phyloP scores from a whole-genome alignment of 768 basidiomycete species.

The Calvatia gigantea region DNA sequence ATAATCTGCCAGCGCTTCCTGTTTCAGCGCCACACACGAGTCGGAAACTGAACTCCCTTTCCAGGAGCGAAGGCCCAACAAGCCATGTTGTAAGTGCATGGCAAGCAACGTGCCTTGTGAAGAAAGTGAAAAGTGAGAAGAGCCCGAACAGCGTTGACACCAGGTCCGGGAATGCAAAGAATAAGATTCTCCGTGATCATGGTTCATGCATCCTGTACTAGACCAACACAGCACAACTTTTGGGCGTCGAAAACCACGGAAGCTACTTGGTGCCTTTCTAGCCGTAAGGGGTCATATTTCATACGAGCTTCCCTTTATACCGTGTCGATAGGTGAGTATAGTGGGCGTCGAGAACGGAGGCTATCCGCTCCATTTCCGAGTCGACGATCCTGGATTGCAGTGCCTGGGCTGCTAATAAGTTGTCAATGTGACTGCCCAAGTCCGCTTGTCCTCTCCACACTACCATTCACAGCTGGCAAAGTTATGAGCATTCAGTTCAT shows the following conservation, averaged over 20 bases:
- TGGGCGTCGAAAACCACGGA: not conserved
- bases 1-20: not conserved
- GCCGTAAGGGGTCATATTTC: not conserved
- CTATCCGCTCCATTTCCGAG: not conserved
- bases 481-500: not conserved
- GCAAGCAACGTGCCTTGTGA: not conserved
- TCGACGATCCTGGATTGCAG: not conserved
- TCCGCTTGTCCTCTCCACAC: not conserved
- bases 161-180: not conserved
- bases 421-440: not conserved
- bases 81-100: not conserved
- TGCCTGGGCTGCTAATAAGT: not conserved
- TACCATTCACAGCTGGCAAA: not conserved
- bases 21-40: slow-evolving; percentile 8
- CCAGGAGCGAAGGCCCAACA: not conserved
- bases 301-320: not conserved
- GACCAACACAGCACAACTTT: too few relatives aligned
- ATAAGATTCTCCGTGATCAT: not conserved
- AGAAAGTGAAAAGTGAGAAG: not conserved
- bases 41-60: not conserved
- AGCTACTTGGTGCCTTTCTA: not conserved
- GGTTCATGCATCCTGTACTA: too few relatives aligned
- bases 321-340: not conserved
- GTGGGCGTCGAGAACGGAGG: not conserved
- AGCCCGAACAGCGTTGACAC: not conserved